Conservation (phyloP, 768 basidiomycete species). For the Pleurotus cornucopiae region DNA sequence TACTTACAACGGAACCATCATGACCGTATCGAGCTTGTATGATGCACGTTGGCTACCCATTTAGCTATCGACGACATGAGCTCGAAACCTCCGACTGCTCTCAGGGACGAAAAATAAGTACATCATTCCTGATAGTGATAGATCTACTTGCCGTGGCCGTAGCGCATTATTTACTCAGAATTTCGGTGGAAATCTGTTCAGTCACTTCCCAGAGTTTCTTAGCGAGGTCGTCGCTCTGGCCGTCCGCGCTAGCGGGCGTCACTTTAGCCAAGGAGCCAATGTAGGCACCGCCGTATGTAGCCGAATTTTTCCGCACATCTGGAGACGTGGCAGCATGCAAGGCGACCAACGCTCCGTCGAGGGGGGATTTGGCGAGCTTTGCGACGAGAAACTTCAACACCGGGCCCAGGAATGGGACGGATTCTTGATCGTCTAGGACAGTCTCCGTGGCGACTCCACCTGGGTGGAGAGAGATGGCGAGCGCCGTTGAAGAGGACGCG, state of each 20-base stretch:
- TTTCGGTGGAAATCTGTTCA: background rate
- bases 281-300: constrained; percentile 1
- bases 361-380: constrained; percentile 4
- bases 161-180: background rate
- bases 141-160: too few relatives aligned
- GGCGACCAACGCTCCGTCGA: constrained; percentile 3
- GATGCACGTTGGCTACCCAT: too few relatives aligned
- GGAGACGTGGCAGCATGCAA: constrained; percentile 6
- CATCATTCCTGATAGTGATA: too few relatives aligned
- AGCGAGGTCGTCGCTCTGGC: background rate
- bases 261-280: background rate
- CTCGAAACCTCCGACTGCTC: too few relatives aligned
- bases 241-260: background rate
- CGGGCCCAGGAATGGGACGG: background rate
- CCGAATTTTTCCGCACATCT: background rate
- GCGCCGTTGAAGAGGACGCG: constrained; percentile 14
- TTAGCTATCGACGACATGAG: too few relatives aligned
- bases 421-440: background rate
- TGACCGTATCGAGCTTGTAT: too few relatives aligned
- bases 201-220: constrained; percentile 6
- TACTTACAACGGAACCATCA: too few relatives aligned
- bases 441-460: constrained; percentile 5
- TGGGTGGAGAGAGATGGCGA: constrained; percentile 1
- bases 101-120: too few relatives aligned
- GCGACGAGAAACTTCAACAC: background rate